Percentiles rank a stretch among this genome's conserved stretches.
These are phyloP conservation scores for Inga leiocalycina DNA, from an alignment of 306 rosid genomes.

Conservation along the genomic window DNA sequence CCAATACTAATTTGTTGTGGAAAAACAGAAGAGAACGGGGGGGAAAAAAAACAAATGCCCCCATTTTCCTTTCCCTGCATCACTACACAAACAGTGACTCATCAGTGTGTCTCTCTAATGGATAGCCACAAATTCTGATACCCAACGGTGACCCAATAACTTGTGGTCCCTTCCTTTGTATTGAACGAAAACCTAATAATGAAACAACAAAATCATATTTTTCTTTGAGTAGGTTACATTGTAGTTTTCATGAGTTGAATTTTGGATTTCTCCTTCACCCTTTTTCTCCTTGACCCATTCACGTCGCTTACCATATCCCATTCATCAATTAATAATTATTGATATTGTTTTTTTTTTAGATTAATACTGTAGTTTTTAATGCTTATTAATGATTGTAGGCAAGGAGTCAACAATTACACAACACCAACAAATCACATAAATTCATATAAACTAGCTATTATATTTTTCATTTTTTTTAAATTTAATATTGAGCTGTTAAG, in stretches of 20 bases:
- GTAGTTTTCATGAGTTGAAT: constrained; percentile 25
- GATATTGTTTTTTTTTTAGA: not conserved
- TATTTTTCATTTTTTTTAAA: not conserved
- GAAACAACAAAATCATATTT: not conserved
- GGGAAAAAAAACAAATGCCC: no score
- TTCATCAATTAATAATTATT: not conserved
- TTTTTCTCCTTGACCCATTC: not conserved
- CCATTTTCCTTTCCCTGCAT: not conserved
- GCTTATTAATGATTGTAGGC: not conserved
- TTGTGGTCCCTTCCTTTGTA: not conserved
- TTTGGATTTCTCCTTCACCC: not conserved
- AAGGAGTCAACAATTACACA: not conserved
- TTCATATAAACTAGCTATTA: not conserved
- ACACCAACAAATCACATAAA: no score
- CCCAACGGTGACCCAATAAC: not conserved
- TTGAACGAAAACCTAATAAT: not conserved
- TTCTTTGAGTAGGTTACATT: not conserved
- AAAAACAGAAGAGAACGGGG: no score
- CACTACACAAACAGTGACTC: constrained; percentile 15
- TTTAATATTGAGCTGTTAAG: not conserved
- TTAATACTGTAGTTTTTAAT: not conserved
- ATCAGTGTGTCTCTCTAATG: constrained; percentile 13
- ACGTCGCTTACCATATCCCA: not conserved
- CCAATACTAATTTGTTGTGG: no score
- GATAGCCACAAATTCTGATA: constrained; percentile 9